Base-by-base conservation (phyloP, 2,329 filamentous ascomycete species). In the Aciculosporium take region DNA sequence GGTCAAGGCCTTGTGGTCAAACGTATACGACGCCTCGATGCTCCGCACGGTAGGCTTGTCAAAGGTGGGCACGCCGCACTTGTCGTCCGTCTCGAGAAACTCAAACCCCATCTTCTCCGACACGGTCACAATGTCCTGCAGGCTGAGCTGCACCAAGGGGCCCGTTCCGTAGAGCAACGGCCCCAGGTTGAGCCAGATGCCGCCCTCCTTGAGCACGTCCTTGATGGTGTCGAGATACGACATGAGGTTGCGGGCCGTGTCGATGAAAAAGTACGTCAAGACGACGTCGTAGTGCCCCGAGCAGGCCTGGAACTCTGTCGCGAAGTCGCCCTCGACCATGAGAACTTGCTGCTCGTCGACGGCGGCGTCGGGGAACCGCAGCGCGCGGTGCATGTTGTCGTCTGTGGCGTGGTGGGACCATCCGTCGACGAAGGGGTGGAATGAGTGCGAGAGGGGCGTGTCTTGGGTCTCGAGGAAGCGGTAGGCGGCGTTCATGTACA, bases 261-360 rank as follows among this genome's bases (percentile, higher is more conserved):
- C 73, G 47, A 77, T 75, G 55, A 77, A 76, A 56, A 76, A 77
- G 33, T 74, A 65, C 0, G 73, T 75, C 0, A 74, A 53, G 0
- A 77, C 54, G 1, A 65, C 58, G 40, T 76, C 71, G 51, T 63
- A 76, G 4, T 48, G 39, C 0, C 50, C 49, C 0, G 46, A 38
- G 1, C 53, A 30, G 3, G 50, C 43, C 32, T 37, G 34, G 45
- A 66, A 66, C 2, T 48, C 56, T 0, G 63, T 66, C 0, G 65
- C 71, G 46, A 77, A 77, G 48, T 77, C 73, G 1, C 72, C 73
- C 48, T 77, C 74, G 0, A 72, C 58, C 0, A 73, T 58, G 1
- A 72, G 45, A 0, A 74, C 65, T 0, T 54, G 48, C 7, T 53
- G 54, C 1, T 58, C 41, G 39, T 63, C 55, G 15, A 64, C 40